phyloP scores from a whole-genome alignment of 306 rosid genomes.

The Pyrus betulifolia region DNA sequence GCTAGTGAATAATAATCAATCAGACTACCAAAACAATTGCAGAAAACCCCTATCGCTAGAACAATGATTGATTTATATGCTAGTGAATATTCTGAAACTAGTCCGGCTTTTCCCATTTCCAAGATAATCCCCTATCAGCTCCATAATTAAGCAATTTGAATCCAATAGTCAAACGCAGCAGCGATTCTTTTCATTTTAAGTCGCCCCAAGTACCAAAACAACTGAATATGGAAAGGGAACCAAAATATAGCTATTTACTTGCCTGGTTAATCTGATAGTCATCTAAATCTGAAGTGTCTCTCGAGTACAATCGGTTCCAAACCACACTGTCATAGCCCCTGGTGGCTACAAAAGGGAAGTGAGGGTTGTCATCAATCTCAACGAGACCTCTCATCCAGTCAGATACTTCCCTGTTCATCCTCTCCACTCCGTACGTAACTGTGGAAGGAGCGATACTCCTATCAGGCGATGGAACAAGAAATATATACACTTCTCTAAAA shows the following conservation, averaged over 20 bases:
- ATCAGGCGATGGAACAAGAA: slow-evolving; percentile 24
- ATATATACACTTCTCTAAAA: slow-evolving; percentile 4
- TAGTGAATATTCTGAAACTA: not conserved
- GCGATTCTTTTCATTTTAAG: not conserved
- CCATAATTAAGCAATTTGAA: not conserved
- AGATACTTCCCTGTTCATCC: slow-evolving; percentile 80
- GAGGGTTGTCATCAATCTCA: slow-evolving; percentile 26
- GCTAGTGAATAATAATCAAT: not conserved
- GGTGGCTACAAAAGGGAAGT: slow-evolving; percentile 74
- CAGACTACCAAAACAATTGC: no score
- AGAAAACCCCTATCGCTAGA: no score
- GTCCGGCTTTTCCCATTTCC: not conserved
- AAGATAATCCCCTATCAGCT: not conserved
- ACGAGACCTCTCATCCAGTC: slow-evolving; percentile 74
- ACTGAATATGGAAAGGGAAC: not conserved
- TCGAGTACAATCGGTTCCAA: slow-evolving; percentile 92
- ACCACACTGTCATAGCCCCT: slow-evolving; percentile 91
- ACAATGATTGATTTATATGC: no score
- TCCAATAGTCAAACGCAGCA: not conserved
- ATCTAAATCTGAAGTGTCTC: slow-evolving; percentile 50
- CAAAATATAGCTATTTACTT: slow-evolving; percentile 12
- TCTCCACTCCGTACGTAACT: slow-evolving; percentile 83
- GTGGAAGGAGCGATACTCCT: slow-evolving; percentile 22
- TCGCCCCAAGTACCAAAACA: not conserved
- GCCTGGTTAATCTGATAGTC: slow-evolving; percentile 64